Base-by-base conservation (phyloP, 805 yeast species). In the Saturnispora silvae region DNA sequence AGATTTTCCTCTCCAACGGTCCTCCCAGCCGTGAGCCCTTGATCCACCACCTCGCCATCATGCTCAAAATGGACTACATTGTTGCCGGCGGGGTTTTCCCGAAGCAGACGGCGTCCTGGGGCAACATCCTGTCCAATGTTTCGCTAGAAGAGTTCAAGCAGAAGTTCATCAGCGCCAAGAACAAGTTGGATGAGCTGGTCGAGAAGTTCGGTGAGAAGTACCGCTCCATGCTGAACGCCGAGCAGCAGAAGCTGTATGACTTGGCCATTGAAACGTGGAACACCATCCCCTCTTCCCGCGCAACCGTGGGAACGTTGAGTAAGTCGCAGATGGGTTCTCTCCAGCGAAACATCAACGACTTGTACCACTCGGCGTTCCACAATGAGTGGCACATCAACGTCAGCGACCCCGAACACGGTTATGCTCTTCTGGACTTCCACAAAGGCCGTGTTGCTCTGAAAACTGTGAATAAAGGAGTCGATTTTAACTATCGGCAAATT, bases 321-420 rank as follows among this genome's bases (percentile, higher is more conserved):
- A 57, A 59, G 20, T 60, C 61, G 32, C 68, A 60, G 38, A 49
- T 57, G 31, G 67, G 63, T 45, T 64, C 65, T 22, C 60, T 57
- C 32, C 60, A 67, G 18, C 60, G 70, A 51, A 64, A 62, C 40
- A 64, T 73, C 39, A 77, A 76, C 52, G 84, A 79, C 49, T 58
- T 68, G 28, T 73, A 76, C 46, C 72, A 75, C 51, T 63, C 70
- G 13, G 74, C 85, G 1, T 80, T 76, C 56, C 77, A 76, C 50
- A 76, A 77, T 48, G 65, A 77, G 40, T 81, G 94, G 94, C 84
- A 81, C 54, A 77, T 76, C 54, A 79, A 79, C 48, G 59, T 81
- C 31, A 72, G 85, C 48, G 89, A 81, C 51, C 66, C 65, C 20
- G 55, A 63, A 18, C 59, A 63, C 45, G 85, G 81, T 5, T 54